Conservation (phyloP, 2,329 filamentous ascomycete genomes). For the Penicillium glabrum region DNA sequence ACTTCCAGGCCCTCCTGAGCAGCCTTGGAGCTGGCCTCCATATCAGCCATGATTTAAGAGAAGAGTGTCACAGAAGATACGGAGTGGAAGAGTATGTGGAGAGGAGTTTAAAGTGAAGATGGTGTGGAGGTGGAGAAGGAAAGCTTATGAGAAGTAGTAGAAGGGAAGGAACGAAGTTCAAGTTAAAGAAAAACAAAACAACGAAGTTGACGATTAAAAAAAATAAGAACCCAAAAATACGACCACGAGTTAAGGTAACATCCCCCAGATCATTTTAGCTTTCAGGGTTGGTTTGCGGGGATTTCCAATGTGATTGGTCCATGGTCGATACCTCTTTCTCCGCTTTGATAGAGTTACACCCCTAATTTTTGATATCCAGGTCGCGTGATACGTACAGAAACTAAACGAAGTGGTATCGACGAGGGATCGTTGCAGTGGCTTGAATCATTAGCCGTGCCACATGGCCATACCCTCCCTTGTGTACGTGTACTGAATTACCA, state of each 20-base stretch:
- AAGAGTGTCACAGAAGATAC: neutral
- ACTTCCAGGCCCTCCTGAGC: constrained; percentile 8
- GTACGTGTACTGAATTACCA: no score
- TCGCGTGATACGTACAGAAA: no score
- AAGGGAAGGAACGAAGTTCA: neutral
- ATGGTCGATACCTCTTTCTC: neutral
- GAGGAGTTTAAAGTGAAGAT: neutral
- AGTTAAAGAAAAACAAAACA: neutral
- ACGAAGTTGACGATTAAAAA: neutral
- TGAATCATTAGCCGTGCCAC: no score
- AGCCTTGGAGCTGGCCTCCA: constrained; percentile 5
- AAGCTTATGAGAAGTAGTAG: neutral
- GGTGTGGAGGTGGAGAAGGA: neutral
- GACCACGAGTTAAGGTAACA: constrained; percentile 22
- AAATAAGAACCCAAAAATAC: constrained; percentile 7
- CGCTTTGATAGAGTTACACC: constrained; percentile 26
- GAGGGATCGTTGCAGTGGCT: neutral
- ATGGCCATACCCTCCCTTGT: no score
- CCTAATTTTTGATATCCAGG: neutral
- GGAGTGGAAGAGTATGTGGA: neutral
- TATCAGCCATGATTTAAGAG: constrained; percentile 8
- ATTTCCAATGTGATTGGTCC: neutral
- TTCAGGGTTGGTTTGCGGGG: neutral
- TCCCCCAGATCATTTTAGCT: constrained; percentile 1
- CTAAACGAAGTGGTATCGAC: neutral